Conservation (phyloP, 768 basidiomycete genomes). For the Fistulinella prunicolor region DNA sequence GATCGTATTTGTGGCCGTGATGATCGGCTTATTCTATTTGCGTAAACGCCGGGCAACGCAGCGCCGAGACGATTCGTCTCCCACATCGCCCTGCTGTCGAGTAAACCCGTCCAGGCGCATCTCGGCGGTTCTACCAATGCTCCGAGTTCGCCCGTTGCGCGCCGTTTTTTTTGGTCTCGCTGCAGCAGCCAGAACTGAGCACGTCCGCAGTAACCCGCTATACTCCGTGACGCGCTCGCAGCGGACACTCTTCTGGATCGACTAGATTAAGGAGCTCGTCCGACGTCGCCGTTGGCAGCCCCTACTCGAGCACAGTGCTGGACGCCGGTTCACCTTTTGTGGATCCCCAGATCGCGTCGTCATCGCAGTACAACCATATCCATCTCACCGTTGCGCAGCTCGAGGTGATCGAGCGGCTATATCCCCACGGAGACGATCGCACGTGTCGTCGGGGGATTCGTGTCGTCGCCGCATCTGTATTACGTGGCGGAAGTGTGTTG, state of each 20-base stretch:
- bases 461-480: too few relatives aligned
- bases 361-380: neutral
- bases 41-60: constrained; percentile 5
- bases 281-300: too few relatives aligned
- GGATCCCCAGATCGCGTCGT: neutral
- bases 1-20: neutral
- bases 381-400: constrained; percentile 15
- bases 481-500: too few relatives aligned
- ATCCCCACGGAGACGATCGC: constrained; percentile 16
- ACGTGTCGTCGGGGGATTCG: constrained; percentile 15
- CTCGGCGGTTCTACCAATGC: neutral
- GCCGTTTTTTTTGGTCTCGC: too few relatives aligned
- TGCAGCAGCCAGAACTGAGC: too few relatives aligned
- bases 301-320: neutral
- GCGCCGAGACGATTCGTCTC: neutral
- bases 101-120: constrained; percentile 3
- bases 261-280: too few relatives aligned
- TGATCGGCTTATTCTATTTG: constrained; percentile 5
- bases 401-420: constrained; percentile 10
- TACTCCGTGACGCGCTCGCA: constrained; percentile 14
- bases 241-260: too few relatives aligned
- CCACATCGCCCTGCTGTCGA: neutral
- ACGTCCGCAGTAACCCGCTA: too few relatives aligned
- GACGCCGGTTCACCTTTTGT: neutral
- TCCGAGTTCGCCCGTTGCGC: neutral